Conservation (phyloP, 805 yeast species). For the Saccharomycopsis capsularis region DNA sequence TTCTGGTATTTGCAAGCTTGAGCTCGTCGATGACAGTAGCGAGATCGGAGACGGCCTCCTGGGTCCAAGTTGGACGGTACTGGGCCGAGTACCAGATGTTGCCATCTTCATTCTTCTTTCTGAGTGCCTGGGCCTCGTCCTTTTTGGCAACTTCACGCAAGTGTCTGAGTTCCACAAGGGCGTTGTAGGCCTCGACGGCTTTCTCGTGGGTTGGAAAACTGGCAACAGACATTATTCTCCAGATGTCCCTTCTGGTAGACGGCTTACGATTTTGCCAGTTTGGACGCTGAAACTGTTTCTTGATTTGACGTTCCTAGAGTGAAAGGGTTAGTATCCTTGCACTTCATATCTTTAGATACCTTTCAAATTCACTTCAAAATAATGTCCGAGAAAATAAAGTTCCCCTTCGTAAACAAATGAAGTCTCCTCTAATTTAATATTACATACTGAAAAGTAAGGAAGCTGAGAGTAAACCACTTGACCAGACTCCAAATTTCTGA, state of each 20-base stretch:
- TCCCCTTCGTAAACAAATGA: too few relatives aligned
- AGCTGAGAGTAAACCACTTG: constrained; percentile 86
- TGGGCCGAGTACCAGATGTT: constrained; percentile 83
- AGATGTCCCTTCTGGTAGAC: constrained; percentile 70
- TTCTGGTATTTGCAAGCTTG: constrained; percentile 35
- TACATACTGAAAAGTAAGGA: constrained; percentile 46
- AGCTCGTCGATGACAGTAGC: constrained; percentile 61
- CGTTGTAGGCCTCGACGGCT: constrained; percentile 68
- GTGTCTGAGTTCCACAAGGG: constrained; percentile 64
- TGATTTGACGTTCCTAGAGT: constrained; percentile 24
- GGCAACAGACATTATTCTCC: constrained; percentile 88
- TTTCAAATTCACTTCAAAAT: too few relatives aligned
- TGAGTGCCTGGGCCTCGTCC: constrained; percentile 55
- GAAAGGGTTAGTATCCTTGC: too few relatives aligned
- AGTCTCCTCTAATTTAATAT: neutral
- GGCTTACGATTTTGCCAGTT: constrained; percentile 89
- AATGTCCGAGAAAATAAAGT: too few relatives aligned
- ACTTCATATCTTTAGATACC: too few relatives aligned
- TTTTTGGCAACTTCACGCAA: constrained; percentile 59
- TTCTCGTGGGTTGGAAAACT: constrained; percentile 51
- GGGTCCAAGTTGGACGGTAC: constrained; percentile 83
- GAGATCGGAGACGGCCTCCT: constrained; percentile 86
- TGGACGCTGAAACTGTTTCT: constrained; percentile 67
- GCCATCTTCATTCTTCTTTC: constrained; percentile 69
- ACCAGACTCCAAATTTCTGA: constrained; percentile 81